phyloP scores from a whole-genome alignment of 78 protist genomes.

The Dictyostelium capitatum region DNA sequence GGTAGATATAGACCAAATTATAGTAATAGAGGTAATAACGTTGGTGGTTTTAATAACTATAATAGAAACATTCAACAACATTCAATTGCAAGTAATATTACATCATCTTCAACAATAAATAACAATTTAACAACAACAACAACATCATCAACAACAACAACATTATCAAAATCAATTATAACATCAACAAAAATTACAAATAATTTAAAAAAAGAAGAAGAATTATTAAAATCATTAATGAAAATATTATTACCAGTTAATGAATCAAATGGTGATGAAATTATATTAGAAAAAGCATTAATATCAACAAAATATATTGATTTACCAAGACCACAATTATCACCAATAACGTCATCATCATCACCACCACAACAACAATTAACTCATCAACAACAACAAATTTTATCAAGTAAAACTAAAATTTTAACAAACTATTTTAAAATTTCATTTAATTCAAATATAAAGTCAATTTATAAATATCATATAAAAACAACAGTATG shows the following conservation, averaged over 20 bases:
- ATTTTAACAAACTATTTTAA: not conserved
- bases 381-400: not conserved
- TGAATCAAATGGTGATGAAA: too few species aligned
- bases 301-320: too few species aligned
- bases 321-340: too few species aligned
- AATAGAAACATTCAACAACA: not conserved
- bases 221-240: too few species aligned
- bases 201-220: too few species aligned
- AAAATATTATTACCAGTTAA: too few species aligned
- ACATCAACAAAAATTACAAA: not conserved
- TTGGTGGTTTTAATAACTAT: not conserved
- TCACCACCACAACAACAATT: not conserved
- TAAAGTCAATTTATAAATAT: conserved; percentile 4
- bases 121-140: not conserved
- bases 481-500: not conserved
- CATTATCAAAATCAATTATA: not conserved
- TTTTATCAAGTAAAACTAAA: not conserved
- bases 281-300: too few species aligned
- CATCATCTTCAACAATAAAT: not conserved
- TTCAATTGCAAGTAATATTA: not conserved
- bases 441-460: not conserved
- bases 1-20: not conserved
- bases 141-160: not conserved
- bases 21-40: not conserved
- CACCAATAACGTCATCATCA: too few species aligned